phyloP scores from a whole-genome alignment of 257 asterid genomes.

The Solanum neorickii region DNA sequence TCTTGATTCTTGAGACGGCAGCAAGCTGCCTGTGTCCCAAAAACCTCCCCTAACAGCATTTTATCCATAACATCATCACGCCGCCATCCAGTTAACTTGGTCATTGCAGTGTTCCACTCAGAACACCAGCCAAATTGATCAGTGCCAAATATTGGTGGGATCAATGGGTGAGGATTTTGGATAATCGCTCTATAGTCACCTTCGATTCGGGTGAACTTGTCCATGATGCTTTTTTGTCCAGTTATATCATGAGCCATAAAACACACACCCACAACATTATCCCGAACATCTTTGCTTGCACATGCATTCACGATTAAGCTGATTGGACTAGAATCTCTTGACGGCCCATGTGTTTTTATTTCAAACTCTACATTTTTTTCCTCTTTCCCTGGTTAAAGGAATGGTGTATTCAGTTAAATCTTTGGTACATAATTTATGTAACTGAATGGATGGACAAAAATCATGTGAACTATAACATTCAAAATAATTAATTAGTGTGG shows the following conservation, averaged over 20 bases:
- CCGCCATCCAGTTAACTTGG: constrained; percentile 62
- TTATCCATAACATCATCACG: constrained; percentile 68
- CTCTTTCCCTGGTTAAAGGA: constrained; percentile 55
- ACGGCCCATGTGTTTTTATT: constrained; percentile 57
- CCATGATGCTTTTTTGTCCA: constrained; percentile 73
- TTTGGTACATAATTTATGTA: background rate
- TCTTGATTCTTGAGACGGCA: constrained; percentile 84
- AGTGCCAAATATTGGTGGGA: constrained; percentile 88
- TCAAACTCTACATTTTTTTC: constrained; percentile 74
- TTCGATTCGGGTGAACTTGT: constrained; percentile 87
- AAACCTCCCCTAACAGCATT: constrained; percentile 89
- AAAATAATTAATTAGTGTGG: background rate
- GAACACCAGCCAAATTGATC: constrained; percentile 97
- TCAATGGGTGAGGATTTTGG: constrained; percentile 83
- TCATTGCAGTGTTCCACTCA: constrained; percentile 96
- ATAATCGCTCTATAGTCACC: constrained; percentile 83
- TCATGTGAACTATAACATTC: background rate
- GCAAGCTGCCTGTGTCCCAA: constrained; percentile 47
- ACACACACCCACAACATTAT: constrained; percentile 83
- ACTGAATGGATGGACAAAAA: background rate
- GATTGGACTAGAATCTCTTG: constrained; percentile 54
- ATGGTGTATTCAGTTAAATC: background rate
- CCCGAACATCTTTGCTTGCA: constrained; percentile 79
- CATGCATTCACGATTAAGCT: constrained; percentile 85
- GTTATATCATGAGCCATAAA: constrained; percentile 92